Percentiles rank a stretch among this genome's conserved stretches.
phyloP scores from a whole-genome alignment of 2,329 filamentous ascomycete species.

The Beauveria caledonica region DNA sequence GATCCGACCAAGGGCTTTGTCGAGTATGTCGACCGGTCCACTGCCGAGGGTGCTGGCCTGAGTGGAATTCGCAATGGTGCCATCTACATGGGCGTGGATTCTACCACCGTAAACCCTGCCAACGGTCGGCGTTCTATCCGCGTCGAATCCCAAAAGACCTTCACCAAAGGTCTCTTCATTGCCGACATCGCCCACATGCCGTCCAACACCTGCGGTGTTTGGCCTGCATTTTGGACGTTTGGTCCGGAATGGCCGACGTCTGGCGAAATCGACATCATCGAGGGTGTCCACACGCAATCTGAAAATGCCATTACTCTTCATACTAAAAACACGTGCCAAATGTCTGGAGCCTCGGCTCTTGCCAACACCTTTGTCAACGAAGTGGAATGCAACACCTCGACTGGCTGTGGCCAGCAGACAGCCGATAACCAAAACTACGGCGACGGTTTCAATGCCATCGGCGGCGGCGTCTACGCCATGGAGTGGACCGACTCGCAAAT shows the following conservation, averaged over 20 bases:
- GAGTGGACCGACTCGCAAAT: constrained; percentile 70
- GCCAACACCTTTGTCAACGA: constrained; percentile 36
- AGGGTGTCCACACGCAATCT: constrained; percentile 60
- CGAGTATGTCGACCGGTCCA: constrained; percentile 52
- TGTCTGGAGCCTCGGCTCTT: constrained; percentile 41
- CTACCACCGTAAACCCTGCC: constrained; percentile 43
- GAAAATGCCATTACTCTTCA: constrained; percentile 60
- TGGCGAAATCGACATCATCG: constrained; percentile 75
- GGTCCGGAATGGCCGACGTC: constrained; percentile 60
- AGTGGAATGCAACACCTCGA: constrained; percentile 49
- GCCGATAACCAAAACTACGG: constrained; percentile 51
- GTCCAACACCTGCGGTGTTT: constrained; percentile 60
- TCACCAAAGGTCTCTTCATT: constrained; percentile 62
- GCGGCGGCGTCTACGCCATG: constrained; percentile 64
- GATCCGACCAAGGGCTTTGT: constrained; percentile 75
- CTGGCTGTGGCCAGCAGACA: constrained; percentile 52
- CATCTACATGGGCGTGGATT: constrained; percentile 64
- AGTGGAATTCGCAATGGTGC: constrained; percentile 46
- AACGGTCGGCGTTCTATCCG: constrained; percentile 63
- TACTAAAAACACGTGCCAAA: constrained; percentile 51
- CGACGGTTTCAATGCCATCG: constrained; percentile 59
- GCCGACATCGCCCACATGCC: constrained; percentile 72
- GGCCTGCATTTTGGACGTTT: constrained; percentile 67
- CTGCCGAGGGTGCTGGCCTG: constrained; percentile 49
- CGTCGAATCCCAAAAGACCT: constrained; percentile 56